These are phyloP conservation scores for Phoma herbarum DNA, from an alignment of 2,329 filamentous ascomycete genomes.

Conservation along the genomic window DNA sequence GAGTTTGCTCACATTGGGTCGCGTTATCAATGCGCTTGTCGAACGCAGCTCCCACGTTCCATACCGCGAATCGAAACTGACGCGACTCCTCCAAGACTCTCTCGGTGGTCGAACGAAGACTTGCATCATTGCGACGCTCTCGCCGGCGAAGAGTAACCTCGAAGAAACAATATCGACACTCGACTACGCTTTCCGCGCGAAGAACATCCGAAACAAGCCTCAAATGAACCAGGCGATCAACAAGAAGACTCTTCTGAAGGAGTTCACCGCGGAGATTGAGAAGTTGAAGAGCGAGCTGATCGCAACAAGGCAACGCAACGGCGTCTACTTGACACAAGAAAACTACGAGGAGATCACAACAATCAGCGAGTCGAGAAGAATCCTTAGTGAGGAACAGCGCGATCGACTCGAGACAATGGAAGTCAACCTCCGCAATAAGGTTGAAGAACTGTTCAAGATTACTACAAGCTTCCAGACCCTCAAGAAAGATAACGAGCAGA, in stretches of 20 bases:
- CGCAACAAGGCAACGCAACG: constrained; percentile 89
- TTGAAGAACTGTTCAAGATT: constrained; percentile 87
- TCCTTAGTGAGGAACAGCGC: constrained; percentile 89
- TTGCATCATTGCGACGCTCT: constrained; percentile 97
- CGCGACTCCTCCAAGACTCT: constrained; percentile 92
- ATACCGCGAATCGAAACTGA: constrained; percentile 93
- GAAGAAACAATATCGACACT: constrained; percentile 98
- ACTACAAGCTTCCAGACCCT: constrained; percentile 87
- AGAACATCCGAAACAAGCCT: constrained; percentile 98
- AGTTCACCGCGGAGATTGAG: constrained; percentile 93
- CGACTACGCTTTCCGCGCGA: constrained; percentile 96
- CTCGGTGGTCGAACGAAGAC: constrained; percentile 95
- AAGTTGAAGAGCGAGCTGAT: constrained; percentile 94
- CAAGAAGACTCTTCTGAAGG: constrained; percentile 89
- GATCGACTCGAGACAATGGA: constrained; percentile 95
- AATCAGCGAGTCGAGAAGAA: constrained; percentile 89
- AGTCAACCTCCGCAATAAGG: constrained; percentile 87
- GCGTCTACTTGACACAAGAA: constrained; percentile 90
- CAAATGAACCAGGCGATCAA: constrained; percentile 92
- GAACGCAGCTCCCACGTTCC: constrained; percentile 91
- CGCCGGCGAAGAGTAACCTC: constrained; percentile 91
- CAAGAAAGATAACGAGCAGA: constrained; percentile 88
- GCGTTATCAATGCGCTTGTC: constrained; percentile 96
- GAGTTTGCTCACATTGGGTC: constrained; percentile 89
- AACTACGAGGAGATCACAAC: constrained; percentile 90